phyloP scores from a whole-genome alignment of 192 early-diverging fungal species.

The Coemansia sp. region DNA sequence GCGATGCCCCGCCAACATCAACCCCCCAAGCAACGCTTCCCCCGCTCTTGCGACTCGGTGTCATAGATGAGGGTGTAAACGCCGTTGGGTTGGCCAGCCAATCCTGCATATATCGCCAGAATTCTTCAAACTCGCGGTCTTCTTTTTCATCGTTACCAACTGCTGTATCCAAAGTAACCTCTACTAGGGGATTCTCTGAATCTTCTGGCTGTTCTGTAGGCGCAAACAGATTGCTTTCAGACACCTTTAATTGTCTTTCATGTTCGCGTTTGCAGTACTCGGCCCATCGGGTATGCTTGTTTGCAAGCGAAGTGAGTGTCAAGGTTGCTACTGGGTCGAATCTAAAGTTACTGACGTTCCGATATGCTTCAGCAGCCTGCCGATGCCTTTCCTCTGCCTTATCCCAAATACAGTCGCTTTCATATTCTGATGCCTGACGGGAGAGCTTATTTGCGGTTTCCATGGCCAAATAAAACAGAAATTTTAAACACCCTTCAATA shows the following conservation, averaged over 20 bases:
- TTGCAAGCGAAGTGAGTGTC: constrained; percentile 35
- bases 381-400: constrained; percentile 28
- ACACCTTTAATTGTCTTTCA: background rate
- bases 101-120: constrained; percentile 55
- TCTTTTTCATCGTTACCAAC: constrained; percentile 9
- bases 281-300: constrained; percentile 44
- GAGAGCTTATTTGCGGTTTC: constrained; percentile 36
- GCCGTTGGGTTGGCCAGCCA: constrained; percentile 51
- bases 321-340: constrained; percentile 47
- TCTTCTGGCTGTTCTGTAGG: background rate
- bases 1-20: constrained; percentile 13
- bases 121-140: constrained; percentile 51
- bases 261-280: constrained; percentile 39
- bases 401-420: constrained; percentile 21
- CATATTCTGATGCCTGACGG: constrained; percentile 29
- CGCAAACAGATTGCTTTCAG: background rate
- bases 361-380: constrained; percentile 30
- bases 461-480: constrained; percentile 12
- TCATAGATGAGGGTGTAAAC: constrained; percentile 31
- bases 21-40: background rate
- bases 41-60: background rate
- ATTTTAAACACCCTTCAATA: too few species aligned
- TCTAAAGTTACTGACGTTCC: constrained; percentile 17
- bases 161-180: background rate
- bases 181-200: background rate